Evolutionary conservation across 164 flowering plant genomes (phyloP), one percentile per base, ranked within the genome.

Genomic region (Nymphaea thermarum): DNA sequence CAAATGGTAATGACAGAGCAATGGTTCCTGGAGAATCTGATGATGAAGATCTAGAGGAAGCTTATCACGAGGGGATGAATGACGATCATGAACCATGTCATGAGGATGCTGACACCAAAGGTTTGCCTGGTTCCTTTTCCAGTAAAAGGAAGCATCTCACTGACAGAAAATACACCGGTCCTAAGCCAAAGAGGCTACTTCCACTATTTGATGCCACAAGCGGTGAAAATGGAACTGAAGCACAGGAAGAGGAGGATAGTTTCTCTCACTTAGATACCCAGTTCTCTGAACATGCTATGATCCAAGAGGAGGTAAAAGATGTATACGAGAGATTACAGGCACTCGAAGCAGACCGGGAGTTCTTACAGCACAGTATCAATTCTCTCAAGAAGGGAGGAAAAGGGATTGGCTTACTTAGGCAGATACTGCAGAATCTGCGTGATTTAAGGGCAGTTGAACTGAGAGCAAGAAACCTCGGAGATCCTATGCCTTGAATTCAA

Each of bases 301-400:
- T 88, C 44, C 87, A 83, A 77, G 95, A 88, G 71, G 97, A 89
- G 75, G 87, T 93, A 36, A 95, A 85, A 71, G 83, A 85, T 77
- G 86, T 93, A 6, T 87, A 93, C 64, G 96, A 86, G 77, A 88
- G 97, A 77, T 73, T 93, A 59, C 91, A 87, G 65, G 97, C 88
- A 62, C 91, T 93, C 4, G 98, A 93, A 69, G 90, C 90, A 47
- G 98, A 91, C 65, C 77, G 87, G 62, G 97, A 88, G 68, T 94
- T 94, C 53, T 71, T 94, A 45, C 87, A 84, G 79, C 87, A 91
- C 55, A 89, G 97, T 73, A 74, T 94, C 66, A 76, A 86, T 72
- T 89, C 97, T 14, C 67, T 91, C 74, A 85, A 86, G 75, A 89
- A 91, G 75, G 98, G 97, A 43, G 97, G 84, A 70, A 90, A 85